Conservation (phyloP, 305 asterid species). For the Fraxinus angustifolia region DNA sequence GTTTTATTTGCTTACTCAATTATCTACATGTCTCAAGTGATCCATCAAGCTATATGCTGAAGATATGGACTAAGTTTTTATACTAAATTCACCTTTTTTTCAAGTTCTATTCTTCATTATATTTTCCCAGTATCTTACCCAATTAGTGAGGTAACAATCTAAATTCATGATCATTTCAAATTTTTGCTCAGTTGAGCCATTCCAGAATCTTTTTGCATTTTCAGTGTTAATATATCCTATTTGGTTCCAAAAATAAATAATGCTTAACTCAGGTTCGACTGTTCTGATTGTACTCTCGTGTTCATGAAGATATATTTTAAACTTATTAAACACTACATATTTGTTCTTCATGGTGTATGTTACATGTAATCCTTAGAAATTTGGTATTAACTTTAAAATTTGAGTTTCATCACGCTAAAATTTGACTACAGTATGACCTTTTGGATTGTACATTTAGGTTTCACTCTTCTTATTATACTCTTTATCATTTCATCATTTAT, state of each 20-base stretch:
- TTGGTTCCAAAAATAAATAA: neutral
- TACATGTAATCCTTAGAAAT: no score
- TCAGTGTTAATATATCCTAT: neutral
- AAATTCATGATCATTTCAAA: neutral
- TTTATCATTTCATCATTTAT: no score
- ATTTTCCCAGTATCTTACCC: conserved; percentile 26
- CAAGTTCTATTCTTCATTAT: conserved; percentile 27
- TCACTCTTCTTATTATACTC: no score
- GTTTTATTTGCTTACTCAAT: neutral
- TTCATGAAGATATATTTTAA: no score
- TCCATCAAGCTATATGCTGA: conserved; percentile 40
- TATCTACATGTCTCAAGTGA: conserved; percentile 19
- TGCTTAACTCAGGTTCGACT: no score
- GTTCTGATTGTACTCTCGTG: no score
- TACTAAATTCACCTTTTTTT: conserved; percentile 29
- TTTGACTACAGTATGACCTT: no score
- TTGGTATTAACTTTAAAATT: no score
- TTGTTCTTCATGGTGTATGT: no score
- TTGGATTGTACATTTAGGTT: no score
- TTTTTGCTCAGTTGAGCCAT: neutral
- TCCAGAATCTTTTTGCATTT: neutral
- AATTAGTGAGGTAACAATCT: conserved; percentile 30
- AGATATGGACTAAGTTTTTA: conserved; percentile 36
- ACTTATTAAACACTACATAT: no score
- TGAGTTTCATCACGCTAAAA: no score